Conservation (phyloP, 768 basidiomycete genomes). For the Lanmaoa rubissima region DNA sequence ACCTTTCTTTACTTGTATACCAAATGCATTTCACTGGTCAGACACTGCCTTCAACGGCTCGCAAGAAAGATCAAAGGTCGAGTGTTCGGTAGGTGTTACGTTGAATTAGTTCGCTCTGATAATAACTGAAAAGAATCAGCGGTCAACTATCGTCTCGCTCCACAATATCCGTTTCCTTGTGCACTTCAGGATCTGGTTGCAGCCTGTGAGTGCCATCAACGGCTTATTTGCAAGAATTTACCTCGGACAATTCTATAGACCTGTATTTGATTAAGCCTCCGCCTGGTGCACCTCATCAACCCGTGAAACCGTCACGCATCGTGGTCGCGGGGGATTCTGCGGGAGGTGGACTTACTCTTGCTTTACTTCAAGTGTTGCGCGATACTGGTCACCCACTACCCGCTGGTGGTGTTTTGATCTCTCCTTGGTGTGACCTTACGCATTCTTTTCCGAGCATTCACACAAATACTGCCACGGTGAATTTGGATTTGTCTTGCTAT, state of each 20-base stretch:
- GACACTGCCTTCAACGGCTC: slow-evolving; percentile 75
- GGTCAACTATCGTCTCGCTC: slow-evolving; percentile 83
- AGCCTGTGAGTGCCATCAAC: slow-evolving; percentile 55
- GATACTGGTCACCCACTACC: slow-evolving; percentile 80
- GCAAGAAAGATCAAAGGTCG: slow-evolving; percentile 93
- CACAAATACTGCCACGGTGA: slow-evolving; percentile 78
- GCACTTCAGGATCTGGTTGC: slow-evolving; percentile 87
- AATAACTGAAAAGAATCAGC: slow-evolving; percentile 41
- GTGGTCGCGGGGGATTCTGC: slow-evolving; percentile 91
- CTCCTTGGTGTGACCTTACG: slow-evolving; percentile 92
- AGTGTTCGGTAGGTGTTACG: slow-evolving; percentile 59
- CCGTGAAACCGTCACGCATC: slow-evolving; percentile 80
- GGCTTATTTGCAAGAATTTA: neutral
- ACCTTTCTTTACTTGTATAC: slow-evolving; percentile 2
- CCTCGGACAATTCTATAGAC: slow-evolving; percentile 42
- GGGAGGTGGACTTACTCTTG: slow-evolving; percentile 83
- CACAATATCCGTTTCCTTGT: slow-evolving; percentile 96
- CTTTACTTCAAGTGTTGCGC: slow-evolving; percentile 83
- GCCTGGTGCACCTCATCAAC: slow-evolving; percentile 65
- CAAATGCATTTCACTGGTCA: slow-evolving; percentile 23
- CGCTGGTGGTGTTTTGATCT: slow-evolving; percentile 85
- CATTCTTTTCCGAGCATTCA: slow-evolving; percentile 93
- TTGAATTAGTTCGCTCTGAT: neutral
- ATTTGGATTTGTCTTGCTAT: slow-evolving; percentile 14
- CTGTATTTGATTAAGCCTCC: slow-evolving; percentile 91